These are phyloP conservation scores for Hypomontagnella monticulosa DNA, from an alignment of 495 filamentous ascomycete genomes.

Conservation along the genomic window DNA sequence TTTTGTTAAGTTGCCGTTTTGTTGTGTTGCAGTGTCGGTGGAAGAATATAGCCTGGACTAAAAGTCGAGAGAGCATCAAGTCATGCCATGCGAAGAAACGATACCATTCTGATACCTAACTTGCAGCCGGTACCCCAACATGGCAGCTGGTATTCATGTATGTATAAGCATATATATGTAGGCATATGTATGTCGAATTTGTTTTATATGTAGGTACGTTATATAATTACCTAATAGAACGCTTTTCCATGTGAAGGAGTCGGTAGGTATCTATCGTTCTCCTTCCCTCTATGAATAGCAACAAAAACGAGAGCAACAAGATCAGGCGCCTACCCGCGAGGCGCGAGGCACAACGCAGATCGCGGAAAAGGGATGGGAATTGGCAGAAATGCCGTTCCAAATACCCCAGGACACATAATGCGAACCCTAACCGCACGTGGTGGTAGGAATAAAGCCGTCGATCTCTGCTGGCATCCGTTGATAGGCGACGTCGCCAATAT, in stretches of 20 bases:
- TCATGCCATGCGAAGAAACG: slow-evolving; percentile 10
- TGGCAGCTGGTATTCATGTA: slow-evolving; percentile 9
- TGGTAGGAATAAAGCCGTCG: slow-evolving; percentile 17
- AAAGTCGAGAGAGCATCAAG: slow-evolving; percentile 3
- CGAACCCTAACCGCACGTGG: slow-evolving; percentile 25
- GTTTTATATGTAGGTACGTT: not conserved
- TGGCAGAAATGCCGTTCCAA: slow-evolving; percentile 36
- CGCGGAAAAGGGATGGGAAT: slow-evolving; percentile 33
- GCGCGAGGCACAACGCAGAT: slow-evolving; percentile 24
- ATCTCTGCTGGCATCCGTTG: slow-evolving; percentile 38
- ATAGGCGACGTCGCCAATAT: slow-evolving; percentile 31
- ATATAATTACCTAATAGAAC: not conserved
- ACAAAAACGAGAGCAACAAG: slow-evolving; percentile 6
- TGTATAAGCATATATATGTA: not conserved
- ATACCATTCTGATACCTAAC: slow-evolving; percentile 4
- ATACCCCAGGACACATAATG: slow-evolving; percentile 19
- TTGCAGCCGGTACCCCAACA: slow-evolving; percentile 16
- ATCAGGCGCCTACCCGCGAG: slow-evolving; percentile 41
- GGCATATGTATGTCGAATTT: not conserved
- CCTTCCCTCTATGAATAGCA: slow-evolving; percentile 23
- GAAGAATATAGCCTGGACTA: slow-evolving; percentile 13
- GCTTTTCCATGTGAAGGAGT: not conserved
- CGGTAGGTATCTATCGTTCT: not conserved
- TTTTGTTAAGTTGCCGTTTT: not conserved
- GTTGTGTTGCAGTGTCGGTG: slow-evolving; percentile 26